Evolutionary conservation across 768 basidiomycete species (phyloP).

Genomic region (Lentinula guzmanii): DNA sequence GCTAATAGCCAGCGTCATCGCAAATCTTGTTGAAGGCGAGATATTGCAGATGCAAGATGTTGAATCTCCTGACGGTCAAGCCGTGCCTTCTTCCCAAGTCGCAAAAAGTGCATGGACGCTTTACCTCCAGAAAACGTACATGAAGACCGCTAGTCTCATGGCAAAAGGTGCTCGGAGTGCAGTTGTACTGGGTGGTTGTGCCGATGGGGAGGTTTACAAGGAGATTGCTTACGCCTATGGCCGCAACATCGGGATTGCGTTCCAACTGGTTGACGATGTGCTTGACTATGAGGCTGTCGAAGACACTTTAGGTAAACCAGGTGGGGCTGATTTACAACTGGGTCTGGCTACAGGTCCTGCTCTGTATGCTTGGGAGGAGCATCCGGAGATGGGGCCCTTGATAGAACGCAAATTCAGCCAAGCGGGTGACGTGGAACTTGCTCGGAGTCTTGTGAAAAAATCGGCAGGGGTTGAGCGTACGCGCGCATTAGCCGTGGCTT

Average conservation of each 20-base stretch:
- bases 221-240: constrained; percentile 97
- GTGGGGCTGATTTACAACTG: constrained; percentile 76
- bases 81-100: constrained; percentile 12
- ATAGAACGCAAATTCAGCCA: constrained; percentile 79
- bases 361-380: constrained; percentile 91
- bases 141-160: constrained; percentile 92
- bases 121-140: constrained; percentile 90
- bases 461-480: constrained; percentile 83
- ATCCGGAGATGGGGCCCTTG: constrained; percentile 81
- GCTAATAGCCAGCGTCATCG: constrained; percentile 78
- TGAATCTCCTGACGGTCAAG: constrained; percentile 26
- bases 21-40: constrained; percentile 91
- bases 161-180: constrained; percentile 86
- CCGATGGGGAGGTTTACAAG: constrained; percentile 81
- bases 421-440: constrained; percentile 82
- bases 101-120: constrained; percentile 55
- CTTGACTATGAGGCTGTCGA: constrained; percentile 86
- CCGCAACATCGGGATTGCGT: constrained; percentile 88
- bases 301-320: constrained; percentile 81
- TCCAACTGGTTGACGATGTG: constrained; percentile 97
- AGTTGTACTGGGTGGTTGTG: constrained; percentile 82
- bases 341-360: constrained; percentile 92
- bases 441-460: constrained; percentile 63
- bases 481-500: constrained; percentile 65
- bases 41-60: constrained; percentile 75